Evolutionary conservation across 2,329 filamentous ascomycete species (phyloP).

Genomic region (Fusarium albosuccineum): DNA sequence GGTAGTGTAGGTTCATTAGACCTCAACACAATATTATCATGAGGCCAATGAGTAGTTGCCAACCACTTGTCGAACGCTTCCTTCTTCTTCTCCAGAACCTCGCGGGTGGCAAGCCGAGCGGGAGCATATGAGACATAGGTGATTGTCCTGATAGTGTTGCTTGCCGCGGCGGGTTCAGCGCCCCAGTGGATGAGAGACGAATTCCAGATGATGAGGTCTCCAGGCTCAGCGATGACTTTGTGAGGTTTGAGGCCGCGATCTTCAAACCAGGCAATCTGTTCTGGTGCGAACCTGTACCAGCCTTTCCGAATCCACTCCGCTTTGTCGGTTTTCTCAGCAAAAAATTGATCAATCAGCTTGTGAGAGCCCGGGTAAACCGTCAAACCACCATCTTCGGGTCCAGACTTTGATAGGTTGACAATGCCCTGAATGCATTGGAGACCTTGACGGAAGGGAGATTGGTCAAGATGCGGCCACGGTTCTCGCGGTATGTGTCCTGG

Average conservation of each 20-base stretch:
- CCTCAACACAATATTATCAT: background rate
- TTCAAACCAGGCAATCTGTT: background rate
- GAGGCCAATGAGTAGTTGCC: background rate
- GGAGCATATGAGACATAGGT: slow-evolving; percentile 5
- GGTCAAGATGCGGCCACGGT: background rate
- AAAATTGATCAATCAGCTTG: background rate
- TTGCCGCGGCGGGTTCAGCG: background rate
- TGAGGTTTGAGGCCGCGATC: background rate
- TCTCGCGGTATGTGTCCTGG: background rate
- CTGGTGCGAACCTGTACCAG: background rate
- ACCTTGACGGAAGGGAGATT: background rate
- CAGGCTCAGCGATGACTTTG: background rate
- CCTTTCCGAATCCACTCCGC: background rate
- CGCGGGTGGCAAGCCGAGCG: background rate
- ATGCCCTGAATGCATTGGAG: slow-evolving; percentile 1
- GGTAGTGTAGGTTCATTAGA: background rate
- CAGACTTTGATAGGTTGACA: background rate
- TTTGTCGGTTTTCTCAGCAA: background rate
- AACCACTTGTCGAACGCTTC: slow-evolving; percentile 1
- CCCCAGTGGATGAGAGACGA: slow-evolving; percentile 5
- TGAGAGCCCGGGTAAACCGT: background rate
- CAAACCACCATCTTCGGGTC: background rate
- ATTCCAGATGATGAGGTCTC: slow-evolving; percentile 12
- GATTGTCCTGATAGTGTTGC: slow-evolving; percentile 4
- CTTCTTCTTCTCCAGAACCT: slow-evolving; percentile 1